Percentiles rank a stretch among this genome's conserved stretches.
Evolutionary conservation across 176 grass and related monocot species (phyloP).

Genomic region (Aegilops bicornis): DNA sequence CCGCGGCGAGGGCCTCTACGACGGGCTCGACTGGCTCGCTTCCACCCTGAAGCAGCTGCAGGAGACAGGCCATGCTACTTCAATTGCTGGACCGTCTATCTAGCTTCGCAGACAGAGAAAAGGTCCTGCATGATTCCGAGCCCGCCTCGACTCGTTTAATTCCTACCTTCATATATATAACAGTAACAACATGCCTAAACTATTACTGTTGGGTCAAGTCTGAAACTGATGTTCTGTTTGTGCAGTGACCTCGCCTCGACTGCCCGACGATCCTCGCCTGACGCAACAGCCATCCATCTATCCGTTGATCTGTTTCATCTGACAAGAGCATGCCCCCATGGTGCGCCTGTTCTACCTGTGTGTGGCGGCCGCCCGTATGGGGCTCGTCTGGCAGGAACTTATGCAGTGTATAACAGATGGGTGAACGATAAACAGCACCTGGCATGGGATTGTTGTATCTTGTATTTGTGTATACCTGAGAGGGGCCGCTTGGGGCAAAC

Average conservation of each 20-base stretch:
- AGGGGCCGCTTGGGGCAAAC: background rate
- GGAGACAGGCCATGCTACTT: constrained; percentile 56
- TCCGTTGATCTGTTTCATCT: background rate
- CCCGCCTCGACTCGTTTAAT: background rate
- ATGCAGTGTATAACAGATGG: too few relatives aligned
- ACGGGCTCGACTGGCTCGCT: constrained; percentile 89
- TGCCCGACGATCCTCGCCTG: background rate
- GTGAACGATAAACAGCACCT: background rate
- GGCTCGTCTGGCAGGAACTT: background rate
- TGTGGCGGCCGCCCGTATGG: background rate
- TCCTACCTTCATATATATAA: background rate
- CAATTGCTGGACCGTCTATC: constrained; percentile 63
- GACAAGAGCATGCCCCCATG: background rate
- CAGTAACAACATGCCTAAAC: background rate
- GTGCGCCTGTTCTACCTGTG: background rate
- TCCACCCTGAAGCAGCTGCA: constrained; percentile 77
- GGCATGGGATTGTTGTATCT: background rate
- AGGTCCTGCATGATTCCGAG: constrained; percentile 24
- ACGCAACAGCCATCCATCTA: background rate
- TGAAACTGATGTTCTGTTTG: constrained; percentile 2
- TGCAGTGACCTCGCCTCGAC: constrained; percentile 3
- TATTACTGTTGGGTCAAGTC: background rate
- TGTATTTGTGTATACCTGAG: constrained; percentile 25
- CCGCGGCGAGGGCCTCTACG: constrained; percentile 80
- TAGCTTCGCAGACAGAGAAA: constrained; percentile 3